Percentiles rank a stretch among this genome's conserved stretches.
phyloP scores from a whole-genome alignment of 1,284 basidiomycete genomes.

The Boletus sp. region DNA sequence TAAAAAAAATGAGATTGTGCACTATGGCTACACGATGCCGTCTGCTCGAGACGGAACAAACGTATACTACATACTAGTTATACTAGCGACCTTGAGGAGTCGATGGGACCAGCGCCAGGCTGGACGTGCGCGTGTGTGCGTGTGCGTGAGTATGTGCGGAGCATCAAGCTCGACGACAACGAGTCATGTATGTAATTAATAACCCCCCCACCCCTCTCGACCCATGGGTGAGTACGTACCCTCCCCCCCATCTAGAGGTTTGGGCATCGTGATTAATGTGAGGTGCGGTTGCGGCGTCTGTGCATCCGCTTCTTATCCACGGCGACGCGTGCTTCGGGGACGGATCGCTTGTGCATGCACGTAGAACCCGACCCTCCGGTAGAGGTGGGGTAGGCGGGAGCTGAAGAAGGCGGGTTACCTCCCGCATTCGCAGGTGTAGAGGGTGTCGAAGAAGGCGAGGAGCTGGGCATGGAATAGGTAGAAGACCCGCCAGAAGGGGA shows the following conservation, averaged over 20 bases:
- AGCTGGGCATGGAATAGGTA: not conserved
- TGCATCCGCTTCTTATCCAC: slow-evolving; percentile 20
- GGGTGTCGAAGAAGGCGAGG: not conserved
- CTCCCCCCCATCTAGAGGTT: too few species aligned
- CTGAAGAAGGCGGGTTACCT: slow-evolving; percentile 3
- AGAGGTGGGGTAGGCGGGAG: slow-evolving; percentile 2
- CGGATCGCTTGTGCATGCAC: slow-evolving; percentile 19
- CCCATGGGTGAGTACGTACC: too few species aligned
- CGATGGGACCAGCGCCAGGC: slow-evolving; percentile 14
- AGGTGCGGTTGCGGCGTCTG: slow-evolving; percentile 13
- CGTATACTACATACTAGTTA: too few species aligned
- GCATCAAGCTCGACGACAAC: slow-evolving; percentile 11
- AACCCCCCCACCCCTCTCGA: too few species aligned
- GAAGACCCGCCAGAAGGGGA: slow-evolving; percentile 1
- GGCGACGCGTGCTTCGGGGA: not conserved
- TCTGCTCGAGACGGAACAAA: too few species aligned
- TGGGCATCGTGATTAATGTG: slow-evolving; percentile 15
- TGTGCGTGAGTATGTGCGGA: too few species aligned
- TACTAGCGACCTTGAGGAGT: too few species aligned
- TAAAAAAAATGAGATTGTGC: not conserved
- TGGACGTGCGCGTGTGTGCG: not conserved
- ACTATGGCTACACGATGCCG: slow-evolving; percentile 1
- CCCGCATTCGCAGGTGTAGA: slow-evolving; percentile 4
- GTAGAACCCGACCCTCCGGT: slow-evolving; percentile 13
- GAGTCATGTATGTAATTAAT: not conserved